Percentiles rank a stretch among this genome's conserved stretches.
Evolutionary conservation across 2,329 filamentous ascomycete species (phyloP).

Genomic region (Alternaria incomplexa): DNA sequence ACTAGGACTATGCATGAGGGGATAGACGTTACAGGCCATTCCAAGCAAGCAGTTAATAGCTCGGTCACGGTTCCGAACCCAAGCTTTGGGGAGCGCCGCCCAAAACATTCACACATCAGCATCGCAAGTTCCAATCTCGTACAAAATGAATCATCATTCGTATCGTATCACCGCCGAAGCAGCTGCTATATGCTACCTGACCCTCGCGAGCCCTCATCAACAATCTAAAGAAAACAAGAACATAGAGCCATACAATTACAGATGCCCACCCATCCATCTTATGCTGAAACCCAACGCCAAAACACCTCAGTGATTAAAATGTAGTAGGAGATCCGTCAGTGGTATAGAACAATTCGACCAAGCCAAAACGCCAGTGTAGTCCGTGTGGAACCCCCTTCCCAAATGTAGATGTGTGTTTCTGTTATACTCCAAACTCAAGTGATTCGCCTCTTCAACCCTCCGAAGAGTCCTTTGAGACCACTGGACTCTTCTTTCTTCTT

Average conservation of each 20-base stretch:
- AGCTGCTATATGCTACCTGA: neutral
- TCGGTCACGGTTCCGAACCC: too few relatives aligned
- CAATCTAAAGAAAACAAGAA: neutral
- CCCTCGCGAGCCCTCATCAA: slow-evolving; percentile 5
- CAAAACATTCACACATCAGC: too few relatives aligned
- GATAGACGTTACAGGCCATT: too few relatives aligned
- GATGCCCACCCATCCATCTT: slow-evolving; percentile 5
- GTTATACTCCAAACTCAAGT: slow-evolving; percentile 16
- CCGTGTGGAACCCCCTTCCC: slow-evolving; percentile 12
- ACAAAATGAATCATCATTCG: neutral
- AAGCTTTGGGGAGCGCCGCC: too few relatives aligned
- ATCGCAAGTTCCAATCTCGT: neutral
- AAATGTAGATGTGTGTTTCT: neutral
- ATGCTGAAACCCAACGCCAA: slow-evolving; percentile 3
- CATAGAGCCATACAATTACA: slow-evolving; percentile 7
- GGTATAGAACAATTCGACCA: slow-evolving; percentile 23
- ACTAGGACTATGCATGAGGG: too few relatives aligned
- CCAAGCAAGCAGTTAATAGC: too few relatives aligned
- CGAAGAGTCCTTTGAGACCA: slow-evolving; percentile 39
- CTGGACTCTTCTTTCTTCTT: slow-evolving; percentile 41
- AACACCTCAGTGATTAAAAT: neutral
- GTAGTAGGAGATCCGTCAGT: slow-evolving; percentile 7
- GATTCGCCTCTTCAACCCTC: slow-evolving; percentile 41
- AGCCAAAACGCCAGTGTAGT: slow-evolving; percentile 12
- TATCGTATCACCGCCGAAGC: neutral